Percentiles rank a stretch among this genome's conserved stretches.
Conservation (phyloP, 306 rosid species). For the Benincasa hispida region DNA sequence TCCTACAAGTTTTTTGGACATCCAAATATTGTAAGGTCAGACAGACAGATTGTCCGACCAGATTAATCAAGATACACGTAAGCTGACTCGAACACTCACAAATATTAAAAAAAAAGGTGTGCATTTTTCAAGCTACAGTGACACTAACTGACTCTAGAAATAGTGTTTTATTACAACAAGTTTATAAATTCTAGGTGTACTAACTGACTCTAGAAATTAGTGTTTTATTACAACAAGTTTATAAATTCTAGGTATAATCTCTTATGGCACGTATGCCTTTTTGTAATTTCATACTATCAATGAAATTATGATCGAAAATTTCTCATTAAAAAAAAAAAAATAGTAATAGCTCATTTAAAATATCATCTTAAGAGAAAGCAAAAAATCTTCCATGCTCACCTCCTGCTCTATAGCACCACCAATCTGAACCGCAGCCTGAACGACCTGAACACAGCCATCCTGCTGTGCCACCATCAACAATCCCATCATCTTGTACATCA, state of each 20-base stretch:
- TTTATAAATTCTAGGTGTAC: neutral
- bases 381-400: constrained; percentile 27
- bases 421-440: constrained; percentile 68
- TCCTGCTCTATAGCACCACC: constrained; percentile 74
- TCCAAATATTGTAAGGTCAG: too few species aligned
- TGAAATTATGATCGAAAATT: too few species aligned
- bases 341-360: neutral
- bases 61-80: too few species aligned
- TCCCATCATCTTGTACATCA: constrained; percentile 78
- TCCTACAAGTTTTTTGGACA: too few species aligned
- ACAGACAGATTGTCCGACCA: too few species aligned
- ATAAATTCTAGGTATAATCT: neutral
- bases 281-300: too few species aligned
- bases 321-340: too few species aligned
- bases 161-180: neutral
- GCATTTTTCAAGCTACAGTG: neutral
- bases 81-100: too few species aligned
- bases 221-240: neutral
- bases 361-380: neutral
- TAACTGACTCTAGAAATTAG: neutral
- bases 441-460: constrained; percentile 58
- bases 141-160: neutral
- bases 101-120: too few species aligned
- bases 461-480: constrained; percentile 46
- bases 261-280: too few species aligned